phyloP scores from a whole-genome alignment of 2,329 filamentous ascomycete genomes.

The Hortaea werneckii region DNA sequence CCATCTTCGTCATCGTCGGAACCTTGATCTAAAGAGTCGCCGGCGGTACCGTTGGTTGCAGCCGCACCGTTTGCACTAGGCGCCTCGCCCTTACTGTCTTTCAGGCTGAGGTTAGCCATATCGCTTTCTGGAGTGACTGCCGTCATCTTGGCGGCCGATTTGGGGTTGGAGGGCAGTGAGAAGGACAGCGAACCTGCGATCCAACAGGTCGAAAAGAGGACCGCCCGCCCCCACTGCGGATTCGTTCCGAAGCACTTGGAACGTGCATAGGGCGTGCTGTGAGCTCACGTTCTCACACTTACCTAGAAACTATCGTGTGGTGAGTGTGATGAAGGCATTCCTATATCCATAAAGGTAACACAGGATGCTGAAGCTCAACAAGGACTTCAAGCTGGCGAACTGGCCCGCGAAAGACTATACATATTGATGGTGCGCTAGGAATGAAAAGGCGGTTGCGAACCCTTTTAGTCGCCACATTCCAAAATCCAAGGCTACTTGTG shows the following conservation, averaged over 20 bases:
- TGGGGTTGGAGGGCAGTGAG: not conserved
- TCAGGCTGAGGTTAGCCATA: conserved; percentile 17
- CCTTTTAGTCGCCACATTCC: no score
- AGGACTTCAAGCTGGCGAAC: no score
- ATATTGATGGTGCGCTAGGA: no score
- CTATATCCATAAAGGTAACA: not conserved
- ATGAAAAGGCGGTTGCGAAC: no score
- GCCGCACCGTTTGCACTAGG: conserved; percentile 14
- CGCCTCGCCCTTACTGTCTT: conserved; percentile 8
- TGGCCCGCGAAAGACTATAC: no score
- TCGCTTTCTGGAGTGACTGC: conserved; percentile 19
- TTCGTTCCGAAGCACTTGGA: not conserved
- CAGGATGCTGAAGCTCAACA: no score
- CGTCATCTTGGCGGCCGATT: conserved; percentile 13
- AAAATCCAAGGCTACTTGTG: no score
- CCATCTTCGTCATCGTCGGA: conserved; percentile 24
- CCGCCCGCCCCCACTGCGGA: not conserved
- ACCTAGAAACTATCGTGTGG: not conserved
- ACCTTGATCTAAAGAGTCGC: conserved; percentile 15
- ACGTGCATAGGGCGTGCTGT: no score
- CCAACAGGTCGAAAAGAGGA: not conserved
- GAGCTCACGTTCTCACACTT: no score
- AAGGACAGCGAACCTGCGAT: not conserved
- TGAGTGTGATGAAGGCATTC: not conserved
- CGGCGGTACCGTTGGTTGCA: conserved; percentile 15